phyloP scores from a whole-genome alignment of 1,284 basidiomycete species.

The Peniophora sp. region DNA sequence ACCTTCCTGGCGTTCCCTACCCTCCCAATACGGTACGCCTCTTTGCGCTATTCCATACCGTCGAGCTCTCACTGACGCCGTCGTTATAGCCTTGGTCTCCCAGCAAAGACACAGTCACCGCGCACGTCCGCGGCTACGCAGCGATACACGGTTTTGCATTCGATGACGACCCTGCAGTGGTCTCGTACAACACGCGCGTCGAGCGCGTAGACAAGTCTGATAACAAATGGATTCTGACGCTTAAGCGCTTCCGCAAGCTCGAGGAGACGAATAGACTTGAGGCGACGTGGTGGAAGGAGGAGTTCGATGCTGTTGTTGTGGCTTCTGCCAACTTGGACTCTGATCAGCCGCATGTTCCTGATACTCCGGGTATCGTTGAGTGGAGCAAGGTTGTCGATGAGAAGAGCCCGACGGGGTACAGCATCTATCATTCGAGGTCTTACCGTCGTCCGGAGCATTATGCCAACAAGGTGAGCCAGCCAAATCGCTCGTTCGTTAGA shows the following conservation, averaged over 20 bases:
- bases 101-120: background rate
- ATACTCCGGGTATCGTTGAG: constrained; percentile 4
- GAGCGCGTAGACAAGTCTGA: constrained; percentile 15
- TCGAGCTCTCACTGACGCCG: background rate
- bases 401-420: constrained; percentile 2
- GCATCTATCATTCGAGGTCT: constrained; percentile 6
- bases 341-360: constrained; percentile 5
- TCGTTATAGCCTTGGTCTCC: constrained; percentile 7
- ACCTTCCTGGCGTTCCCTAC: constrained; percentile 15
- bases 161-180: constrained; percentile 13
- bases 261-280: constrained; percentile 3
- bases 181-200: constrained; percentile 18
- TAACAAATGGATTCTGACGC: constrained; percentile 15
- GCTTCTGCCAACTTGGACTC: background rate
- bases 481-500: background rate
- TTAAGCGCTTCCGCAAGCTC: constrained; percentile 8
- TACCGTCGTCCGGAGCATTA: constrained; percentile 4
- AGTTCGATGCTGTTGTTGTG: constrained; percentile 6
- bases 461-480: background rate
- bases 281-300: constrained; percentile 4
- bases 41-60: background rate
- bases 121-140: constrained; percentile 17
- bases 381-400: constrained; percentile 3
- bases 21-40: constrained; percentile 11
- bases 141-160: constrained; percentile 15